Base-by-base conservation (phyloP, 768 basidiomycete species). In the Sporobolomyces pararoseus region DNA sequence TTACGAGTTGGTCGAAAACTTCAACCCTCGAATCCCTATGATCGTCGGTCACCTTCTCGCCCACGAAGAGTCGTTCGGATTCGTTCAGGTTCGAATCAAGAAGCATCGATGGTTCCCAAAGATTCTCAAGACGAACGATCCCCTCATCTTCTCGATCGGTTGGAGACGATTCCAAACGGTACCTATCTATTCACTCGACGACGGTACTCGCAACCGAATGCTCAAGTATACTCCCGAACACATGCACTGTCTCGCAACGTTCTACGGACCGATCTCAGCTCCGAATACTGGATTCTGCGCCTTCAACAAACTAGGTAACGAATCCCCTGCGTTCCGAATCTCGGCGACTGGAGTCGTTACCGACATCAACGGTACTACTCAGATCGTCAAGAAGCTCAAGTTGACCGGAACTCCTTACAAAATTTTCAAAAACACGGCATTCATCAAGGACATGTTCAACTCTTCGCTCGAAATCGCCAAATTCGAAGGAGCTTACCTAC, bases 141-240 rank as follows among this genome's bases (percentile, higher is more conserved):
- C 96, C 0, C 84, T 99, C 65, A 89, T 98, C 72, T 85, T 98
- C 81, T 96, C 93, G 1, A 82, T 98, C n/a, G 96, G 96, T 23
- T 99, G 96, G 96, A 83, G 96, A 57, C 85, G 96, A 42, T 99
- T 98, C 83, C 96, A 99, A 79, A 89, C 86, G 0, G 83, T 95
- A 7, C 96, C 96, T 3, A 88, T 97, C 72, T 99, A 97, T 80
- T 92, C 92, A 25, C 82, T 99, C 27, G 96, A 99, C 78, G 96
- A 99, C 80, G 76, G 77, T 5, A 95, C 97, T 75, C 89, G 96
- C 23, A 96, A 97, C 88, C 91, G 96, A 42, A 90, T 98, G 88
- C 89, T 99, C 81, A 99, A 99, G 81, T 99, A 99, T 79, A 97
- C 96, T 0, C 96, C 96, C 0, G 96, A 99, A 81, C 96, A 99